Base-by-base conservation (phyloP, 805 yeast species). In the Myxozyma mucilagina region DNA sequence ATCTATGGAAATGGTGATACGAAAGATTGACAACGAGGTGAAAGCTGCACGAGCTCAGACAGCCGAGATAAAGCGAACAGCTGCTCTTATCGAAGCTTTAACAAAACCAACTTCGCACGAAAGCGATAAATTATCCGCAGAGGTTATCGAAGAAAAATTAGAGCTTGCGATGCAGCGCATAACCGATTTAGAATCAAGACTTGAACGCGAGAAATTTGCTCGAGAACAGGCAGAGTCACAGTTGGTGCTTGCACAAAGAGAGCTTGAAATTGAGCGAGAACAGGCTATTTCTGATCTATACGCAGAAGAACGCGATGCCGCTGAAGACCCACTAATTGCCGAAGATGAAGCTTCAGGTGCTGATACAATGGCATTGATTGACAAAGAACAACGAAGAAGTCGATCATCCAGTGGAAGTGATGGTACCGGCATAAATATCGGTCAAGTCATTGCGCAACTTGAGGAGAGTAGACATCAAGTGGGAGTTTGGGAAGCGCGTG, bases 1-100 rank as follows among this genome's bases (percentile, higher is more conserved):
- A 20, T 60, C 66, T 11, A 42, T 65, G 36, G 65, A 63, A 14
- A 58, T 65, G 67, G 50, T 61, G 34, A 47, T 65, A 13, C 57
- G 50, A 32, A 64, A 58, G 43, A 45, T 65, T 14, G 35, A 24
- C 31, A 62, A 52, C 35, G 68, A 65, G 42, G 52, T 65, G 13
- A 56, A 57, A 42, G 39, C 52, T 20, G 61, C 65, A 10, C 48
- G 50, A 38, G 57, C 60, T 2, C 68, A 65, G 47, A 31, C 34
- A 13, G 24, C 47, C 24, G 64, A 65, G 13, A 41, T 65, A 14
- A 56, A 57, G 53, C 59, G 57, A n/a, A 64, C 65, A 10, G 49
- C 65, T 2, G 31, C 47, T 43, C 36, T 63, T 7, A 38, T 63
- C 36, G 67, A 64, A 34, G n/a, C 55, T 2, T 34, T 59, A 48